These are phyloP conservation scores for Arachis hypogaea DNA, from an alignment of 306 rosid genomes.

Conservation along the genomic window DNA sequence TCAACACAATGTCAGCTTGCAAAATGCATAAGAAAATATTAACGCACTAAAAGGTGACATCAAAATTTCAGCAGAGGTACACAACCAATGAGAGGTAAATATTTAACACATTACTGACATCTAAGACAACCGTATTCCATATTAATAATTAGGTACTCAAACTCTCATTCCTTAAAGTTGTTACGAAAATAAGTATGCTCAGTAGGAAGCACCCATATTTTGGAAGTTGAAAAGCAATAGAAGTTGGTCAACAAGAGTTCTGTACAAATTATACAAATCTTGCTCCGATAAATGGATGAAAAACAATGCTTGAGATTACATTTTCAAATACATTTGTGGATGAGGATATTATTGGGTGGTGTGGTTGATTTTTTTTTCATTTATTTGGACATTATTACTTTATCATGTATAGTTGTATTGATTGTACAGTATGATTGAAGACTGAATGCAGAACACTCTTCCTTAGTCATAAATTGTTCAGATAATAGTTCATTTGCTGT, in stretches of 20 bases:
- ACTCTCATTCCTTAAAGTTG: neutral
- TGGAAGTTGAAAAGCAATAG: no score
- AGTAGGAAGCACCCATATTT: neutral
- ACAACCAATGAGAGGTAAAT: conserved; percentile 2
- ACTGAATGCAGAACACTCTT: neutral
- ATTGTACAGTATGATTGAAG: neutral
- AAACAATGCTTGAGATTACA: no score
- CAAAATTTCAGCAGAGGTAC: conserved; percentile 18
- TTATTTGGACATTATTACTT: no score
- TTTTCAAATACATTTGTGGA: no score
- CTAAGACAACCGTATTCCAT: conserved; percentile 11
- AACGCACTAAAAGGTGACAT: neutral
- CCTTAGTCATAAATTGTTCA: neutral
- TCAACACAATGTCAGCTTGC: neutral
- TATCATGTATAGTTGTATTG: neutral
- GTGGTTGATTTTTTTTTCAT: neutral
- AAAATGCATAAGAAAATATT: conserved; percentile 9
- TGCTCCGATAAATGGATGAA: neutral
- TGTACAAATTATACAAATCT: neutral
- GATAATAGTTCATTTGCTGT: neutral
- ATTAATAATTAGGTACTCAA: neutral
- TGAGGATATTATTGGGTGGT: neutral
- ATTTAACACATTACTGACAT: conserved; percentile 4
- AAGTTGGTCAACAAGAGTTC: no score
- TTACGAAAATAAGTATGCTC: neutral